Evolutionary conservation across 805 yeast genomes (phyloP).

Genomic region (Ogataea naganishii): DNA sequence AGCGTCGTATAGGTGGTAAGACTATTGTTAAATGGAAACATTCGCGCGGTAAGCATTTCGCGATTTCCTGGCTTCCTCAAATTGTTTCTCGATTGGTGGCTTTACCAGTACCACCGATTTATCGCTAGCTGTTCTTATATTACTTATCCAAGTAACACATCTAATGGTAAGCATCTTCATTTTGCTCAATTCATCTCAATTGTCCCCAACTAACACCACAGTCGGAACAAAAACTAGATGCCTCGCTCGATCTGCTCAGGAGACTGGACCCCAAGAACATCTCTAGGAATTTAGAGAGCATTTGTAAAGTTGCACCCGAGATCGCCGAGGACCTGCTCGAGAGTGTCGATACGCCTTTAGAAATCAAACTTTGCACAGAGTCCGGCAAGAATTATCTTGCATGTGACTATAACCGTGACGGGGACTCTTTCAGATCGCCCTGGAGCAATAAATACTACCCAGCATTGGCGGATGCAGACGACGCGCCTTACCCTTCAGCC

Average conservation of each 20-base stretch:
- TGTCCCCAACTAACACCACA: too few species aligned
- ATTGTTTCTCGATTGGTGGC: not conserved
- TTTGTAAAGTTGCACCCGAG: slow-evolving; percentile 51
- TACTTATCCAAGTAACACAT: not conserved
- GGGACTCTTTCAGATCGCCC: slow-evolving; percentile 87
- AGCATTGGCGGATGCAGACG: slow-evolving; percentile 36
- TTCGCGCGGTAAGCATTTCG: too few species aligned
- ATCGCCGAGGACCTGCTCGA: slow-evolving; percentile 83
- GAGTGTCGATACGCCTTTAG: slow-evolving; percentile 80
- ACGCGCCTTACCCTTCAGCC: slow-evolving; percentile 68
- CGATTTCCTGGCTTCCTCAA: too few species aligned
- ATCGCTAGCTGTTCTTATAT: not conserved
- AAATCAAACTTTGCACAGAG: slow-evolving; percentile 37
- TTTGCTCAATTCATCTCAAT: not conserved
- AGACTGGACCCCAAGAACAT: slow-evolving; percentile 65
- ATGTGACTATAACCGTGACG: slow-evolving; percentile 94
- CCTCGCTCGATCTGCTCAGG: slow-evolving; percentile 69
- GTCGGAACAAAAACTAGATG: slow-evolving; percentile 54
- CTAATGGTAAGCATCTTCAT: not conserved
- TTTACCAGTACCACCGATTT: not conserved
- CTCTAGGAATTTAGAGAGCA: slow-evolving; percentile 30
- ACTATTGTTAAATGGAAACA: too few species aligned
- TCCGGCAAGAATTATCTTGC: slow-evolving; percentile 65
- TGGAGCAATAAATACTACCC: slow-evolving; percentile 76
- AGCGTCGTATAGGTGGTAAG: too few species aligned